Evolutionary conservation across 345 rosid genomes (phyloP).

Genomic region (Balakata baccata): DNA sequence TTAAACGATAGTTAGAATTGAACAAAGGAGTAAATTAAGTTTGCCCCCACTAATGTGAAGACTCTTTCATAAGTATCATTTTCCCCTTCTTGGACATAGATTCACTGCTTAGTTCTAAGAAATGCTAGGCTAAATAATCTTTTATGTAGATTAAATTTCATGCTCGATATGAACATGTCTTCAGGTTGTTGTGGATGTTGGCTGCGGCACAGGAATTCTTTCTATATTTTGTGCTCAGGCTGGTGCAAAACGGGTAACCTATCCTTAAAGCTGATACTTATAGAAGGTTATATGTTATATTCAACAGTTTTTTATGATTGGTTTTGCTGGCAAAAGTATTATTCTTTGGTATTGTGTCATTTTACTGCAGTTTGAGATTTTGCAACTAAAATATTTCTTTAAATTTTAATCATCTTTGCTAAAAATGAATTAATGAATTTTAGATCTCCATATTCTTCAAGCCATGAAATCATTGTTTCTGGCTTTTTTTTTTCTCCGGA

Average conservation of each 20-base stretch:
- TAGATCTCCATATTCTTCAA: not conserved
- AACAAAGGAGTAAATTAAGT: no score
- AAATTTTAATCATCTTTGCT: not conserved
- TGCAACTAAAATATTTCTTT: not conserved
- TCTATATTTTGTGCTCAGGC: slow-evolving; percentile 98
- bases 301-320: not conserved
- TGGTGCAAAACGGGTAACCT: slow-evolving; percentile 85
- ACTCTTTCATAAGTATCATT: not conserved
- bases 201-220: slow-evolving; percentile 98
- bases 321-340: slow-evolving; percentile 4
- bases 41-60: no score
- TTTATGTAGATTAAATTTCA: slow-evolving; percentile 16
- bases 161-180: slow-evolving; percentile 20
- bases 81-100: not conserved
- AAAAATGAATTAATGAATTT: not conserved
- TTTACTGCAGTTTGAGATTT: not conserved
- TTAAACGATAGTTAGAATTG: no score
- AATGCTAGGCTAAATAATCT: not conserved
- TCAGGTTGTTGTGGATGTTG: slow-evolving; percentile 97
- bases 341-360: not conserved
- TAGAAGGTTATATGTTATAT: not conserved
- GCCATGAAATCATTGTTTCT: not conserved
- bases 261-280: slow-evolving; percentile 9
- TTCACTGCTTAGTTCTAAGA: slow-evolving; percentile 1
- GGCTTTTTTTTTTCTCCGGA: not conserved